phyloP scores from a whole-genome alignment of 371 early-diverging fungal genomes.

The Phascolomyces articulosus region DNA sequence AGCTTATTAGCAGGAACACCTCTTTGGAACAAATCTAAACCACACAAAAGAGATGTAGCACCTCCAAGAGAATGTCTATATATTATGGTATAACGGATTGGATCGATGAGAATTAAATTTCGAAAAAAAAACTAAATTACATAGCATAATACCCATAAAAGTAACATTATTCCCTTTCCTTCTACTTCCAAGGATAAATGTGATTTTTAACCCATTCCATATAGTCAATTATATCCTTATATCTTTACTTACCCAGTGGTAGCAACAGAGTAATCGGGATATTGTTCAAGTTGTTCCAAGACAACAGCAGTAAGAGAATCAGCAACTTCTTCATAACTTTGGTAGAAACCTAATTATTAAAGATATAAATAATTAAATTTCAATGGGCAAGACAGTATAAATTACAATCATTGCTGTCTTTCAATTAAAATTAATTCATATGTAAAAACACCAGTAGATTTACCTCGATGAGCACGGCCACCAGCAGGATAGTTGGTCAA shows the following conservation, averaged over 20 bases:
- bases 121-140: no score
- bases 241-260: conserved; percentile 12
- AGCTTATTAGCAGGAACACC: conserved; percentile 9
- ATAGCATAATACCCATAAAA: background rate
- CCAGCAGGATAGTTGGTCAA: conserved; percentile 1
- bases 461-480: background rate
- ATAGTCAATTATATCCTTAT: no score
- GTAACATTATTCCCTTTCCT: no score
- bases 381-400: no score
- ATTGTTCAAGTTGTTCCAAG: conserved; percentile 4
- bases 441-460: no score
- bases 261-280: conserved; percentile 13
- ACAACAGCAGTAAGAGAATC: conserved; percentile 6
- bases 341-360: conserved; percentile 21
- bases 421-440: no score
- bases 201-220: no score
- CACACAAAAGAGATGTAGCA: conserved; percentile 14
- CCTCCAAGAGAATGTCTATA: conserved; percentile 22
- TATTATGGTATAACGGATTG: background rate
- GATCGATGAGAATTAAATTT: background rate
- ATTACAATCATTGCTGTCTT: no score
- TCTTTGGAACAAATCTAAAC: conserved; percentile 15
- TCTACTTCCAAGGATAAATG: no score
- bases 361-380: background rate
- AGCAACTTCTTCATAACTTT: conserved; percentile 13